These are phyloP conservation scores for Lipomyces yamanashiensis DNA, from an alignment of 805 yeast species.

Conservation along the genomic window DNA sequence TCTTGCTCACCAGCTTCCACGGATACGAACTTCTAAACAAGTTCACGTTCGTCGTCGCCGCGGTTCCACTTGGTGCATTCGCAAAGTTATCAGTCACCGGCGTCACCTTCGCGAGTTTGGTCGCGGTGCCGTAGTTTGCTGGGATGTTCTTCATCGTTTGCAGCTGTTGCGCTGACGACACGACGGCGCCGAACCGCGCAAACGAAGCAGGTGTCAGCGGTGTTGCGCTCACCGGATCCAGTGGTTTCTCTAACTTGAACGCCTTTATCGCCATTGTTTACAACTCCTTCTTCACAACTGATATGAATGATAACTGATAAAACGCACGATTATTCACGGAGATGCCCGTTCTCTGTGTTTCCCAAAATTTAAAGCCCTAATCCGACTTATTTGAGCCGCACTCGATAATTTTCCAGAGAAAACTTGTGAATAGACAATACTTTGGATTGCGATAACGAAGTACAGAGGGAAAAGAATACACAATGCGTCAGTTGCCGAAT, in stretches of 20 bases:
- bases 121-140: constrained; percentile 96
- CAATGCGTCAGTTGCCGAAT: constrained; percentile 53
- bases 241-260: constrained; percentile 6
- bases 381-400: constrained; percentile 11
- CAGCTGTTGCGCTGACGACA: constrained; percentile 78
- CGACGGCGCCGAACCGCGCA: constrained; percentile 71
- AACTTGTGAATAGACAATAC: background rate
- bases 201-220: constrained; percentile 70
- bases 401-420: background rate
- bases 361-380: constrained; percentile 4
- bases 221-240: constrained; percentile 50
- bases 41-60: constrained; percentile 74
- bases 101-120: constrained; percentile 73
- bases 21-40: constrained; percentile 83
- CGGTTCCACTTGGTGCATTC: constrained; percentile 52
- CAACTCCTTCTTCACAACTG: background rate
- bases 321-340: background rate
- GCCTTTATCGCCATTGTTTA: constrained; percentile 33
- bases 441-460: background rate
- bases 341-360: background rate
- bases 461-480: background rate
- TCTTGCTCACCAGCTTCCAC: constrained; percentile 53
- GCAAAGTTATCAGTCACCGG: constrained; percentile 61
- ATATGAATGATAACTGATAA: background rate
- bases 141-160: constrained; percentile 50